Evolutionary conservation across 208 protist species (phyloP), one percentile per base, ranked within the genome.

Genomic region (Crithidia thermophila): DNA sequence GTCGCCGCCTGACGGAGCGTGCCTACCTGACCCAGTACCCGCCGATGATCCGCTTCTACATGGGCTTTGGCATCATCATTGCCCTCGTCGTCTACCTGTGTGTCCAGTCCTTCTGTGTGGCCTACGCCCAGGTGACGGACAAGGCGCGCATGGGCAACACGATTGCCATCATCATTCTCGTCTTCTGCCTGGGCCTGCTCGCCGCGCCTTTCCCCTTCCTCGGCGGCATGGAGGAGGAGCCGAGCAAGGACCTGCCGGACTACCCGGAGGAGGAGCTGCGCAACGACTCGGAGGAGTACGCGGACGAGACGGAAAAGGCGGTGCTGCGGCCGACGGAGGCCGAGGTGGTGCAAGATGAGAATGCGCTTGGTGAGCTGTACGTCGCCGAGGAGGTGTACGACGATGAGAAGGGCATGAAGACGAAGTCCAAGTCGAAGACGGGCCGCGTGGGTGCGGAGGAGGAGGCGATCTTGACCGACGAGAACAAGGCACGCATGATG

Each of bases 1-100:
- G 80, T n/a, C 77, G 71, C n/a, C 72, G 66, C 50, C 61, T 83
- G 43, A 91, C 85, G 43, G 72, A 79, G 56, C 58, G 77, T 6
- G 71, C 81, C 36, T 91, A 91, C 71, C 68, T 88, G 65, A 85
- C 67, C 23, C 81, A 91, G 63, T 46, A 66, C 30, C 68, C 85
- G 7, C 77, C 85, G n/a, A 49, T 77, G 66, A 52, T 39, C 16
- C 81, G 85, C 39, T 75, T 91, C 25, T 61, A 67, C 45, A 34
- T 83, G 39, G 85, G 79, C 8, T 83, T 76, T 56, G 39, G 46
- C 23, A 55, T 85, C 39, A 75, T 91, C 23, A 31, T 76, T 28
- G 34, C 34, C 23, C 65, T 85, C 9, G 53, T 88, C 20, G 27
- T 81, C 23, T 87, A 86, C 55, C 49, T 88, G 6, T 82, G 75